Base-by-base conservation (phyloP, 345 rosid species). In the Gossypium stocksii region DNA sequence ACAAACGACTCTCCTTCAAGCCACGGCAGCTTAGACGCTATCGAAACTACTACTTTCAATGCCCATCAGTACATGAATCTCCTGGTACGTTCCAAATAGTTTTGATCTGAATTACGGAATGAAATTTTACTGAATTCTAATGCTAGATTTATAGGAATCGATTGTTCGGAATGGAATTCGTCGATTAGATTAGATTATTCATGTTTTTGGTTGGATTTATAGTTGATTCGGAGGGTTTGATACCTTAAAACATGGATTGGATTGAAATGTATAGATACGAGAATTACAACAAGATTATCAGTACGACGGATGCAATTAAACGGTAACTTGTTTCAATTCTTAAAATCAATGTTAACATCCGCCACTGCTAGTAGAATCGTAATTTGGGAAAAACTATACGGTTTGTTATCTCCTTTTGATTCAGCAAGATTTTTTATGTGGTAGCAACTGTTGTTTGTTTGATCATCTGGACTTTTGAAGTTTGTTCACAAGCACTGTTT, bases 231-330 rank as follows among this genome's bases (percentile, higher is more conserved):
- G 23, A 72, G 14, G 17, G 17, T 77, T 25, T 20, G 43, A 49
- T 68, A 20, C 14, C 5, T 49, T 68, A 15, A 23, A 25, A 7
- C 41, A 25, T 48, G 22, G 23, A 25, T 22, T 75, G 27, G 65
- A 53, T 63, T 73, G 79, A 22, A 71, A 56, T 72, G 8, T 85
- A 77, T 78, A 95, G 98, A 87, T 84, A 53, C 79, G 98, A 95
- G 78, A 95, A 95, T 73, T 93, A 95, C 84, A 95, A 88, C 80
- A 89, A 95, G 87, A 93, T 95, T 79, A 91, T 93, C 80, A 91
- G 99, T 73, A 98, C 99, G 58, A 95, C 99, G 15, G 98, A 95
- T 85, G 86, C 99, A 9, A 93, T 95, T 81, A 93, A 87, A 86
- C 86, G 98, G 99, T 93, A 83, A 34, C 63, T 77, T 43, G n/a